A percentile compares a stretch with the other conserved stretches of the same genome.
These are phyloP conservation scores for Podospora sp. DNA, from an alignment of 495 filamentous ascomycete genomes.

Conservation along the genomic window DNA sequence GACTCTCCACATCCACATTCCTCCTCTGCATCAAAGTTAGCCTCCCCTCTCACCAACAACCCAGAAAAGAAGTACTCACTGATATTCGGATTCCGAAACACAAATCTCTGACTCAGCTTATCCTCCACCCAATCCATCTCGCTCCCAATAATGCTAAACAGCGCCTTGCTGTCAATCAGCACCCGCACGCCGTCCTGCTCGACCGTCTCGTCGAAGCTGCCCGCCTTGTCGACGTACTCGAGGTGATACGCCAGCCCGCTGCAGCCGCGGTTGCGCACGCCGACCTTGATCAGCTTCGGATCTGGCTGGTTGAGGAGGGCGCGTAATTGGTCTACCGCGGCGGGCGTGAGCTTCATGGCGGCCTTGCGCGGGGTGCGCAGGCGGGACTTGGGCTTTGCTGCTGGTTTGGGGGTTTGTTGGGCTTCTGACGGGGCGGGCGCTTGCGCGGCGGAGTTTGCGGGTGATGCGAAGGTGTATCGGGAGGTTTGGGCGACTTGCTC, in stretches of 20 bases:
- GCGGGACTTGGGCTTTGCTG: slow-evolving; percentile 48
- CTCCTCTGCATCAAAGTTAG: slow-evolving; percentile 66
- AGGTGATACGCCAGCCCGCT: slow-evolving; percentile 94
- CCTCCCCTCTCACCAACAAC: neutral
- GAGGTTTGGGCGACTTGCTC: slow-evolving; percentile 70
- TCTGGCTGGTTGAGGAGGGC: slow-evolving; percentile 76
- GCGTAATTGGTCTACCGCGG: slow-evolving; percentile 75
- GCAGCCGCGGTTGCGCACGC: slow-evolving; percentile 94
- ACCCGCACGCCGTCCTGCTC: slow-evolving; percentile 97
- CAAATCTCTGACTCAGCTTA: slow-evolving; percentile 83
- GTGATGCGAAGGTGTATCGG: slow-evolving; percentile 36
- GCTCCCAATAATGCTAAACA: slow-evolving; percentile 96
- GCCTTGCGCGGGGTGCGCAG: slow-evolving; percentile 81
- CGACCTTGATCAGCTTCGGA: slow-evolving; percentile 89
- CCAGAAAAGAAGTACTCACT: slow-evolving; percentile 63
- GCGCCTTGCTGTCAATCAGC: slow-evolving; percentile 91
- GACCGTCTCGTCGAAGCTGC: slow-evolving; percentile 84
- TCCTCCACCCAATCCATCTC: slow-evolving; percentile 99
- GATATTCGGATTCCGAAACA: slow-evolving; percentile 97
- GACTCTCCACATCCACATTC: slow-evolving; percentile 97
- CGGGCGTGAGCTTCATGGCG: slow-evolving; percentile 79
- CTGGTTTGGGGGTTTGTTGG: slow-evolving; percentile 1
- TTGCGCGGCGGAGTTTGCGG: neutral
- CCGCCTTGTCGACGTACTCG: slow-evolving; percentile 91
- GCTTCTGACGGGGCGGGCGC: neutral